These are phyloP conservation scores for Candida pseudofarinosa DNA, from an alignment of 805 yeast genomes.

Conservation along the genomic window DNA sequence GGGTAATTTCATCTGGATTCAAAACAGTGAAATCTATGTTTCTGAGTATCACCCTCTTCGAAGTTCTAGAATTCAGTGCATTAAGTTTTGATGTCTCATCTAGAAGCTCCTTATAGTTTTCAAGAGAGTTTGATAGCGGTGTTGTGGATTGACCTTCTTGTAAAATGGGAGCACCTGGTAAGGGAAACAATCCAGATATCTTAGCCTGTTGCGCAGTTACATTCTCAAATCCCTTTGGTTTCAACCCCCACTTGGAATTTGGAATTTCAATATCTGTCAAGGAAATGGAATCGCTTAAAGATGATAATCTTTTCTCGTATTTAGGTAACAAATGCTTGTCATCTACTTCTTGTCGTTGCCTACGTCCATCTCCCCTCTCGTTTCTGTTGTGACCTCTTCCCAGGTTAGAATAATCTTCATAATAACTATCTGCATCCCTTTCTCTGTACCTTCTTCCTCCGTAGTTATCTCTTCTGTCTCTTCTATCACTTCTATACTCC, in stretches of 20 bases:
- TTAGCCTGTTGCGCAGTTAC: constrained; percentile 76
- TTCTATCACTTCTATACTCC: neutral
- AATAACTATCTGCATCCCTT: constrained; percentile 1
- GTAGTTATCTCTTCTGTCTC: neutral
- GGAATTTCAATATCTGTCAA: constrained; percentile 49
- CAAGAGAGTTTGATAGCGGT: constrained; percentile 6
- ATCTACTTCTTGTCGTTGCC: constrained; percentile 1
- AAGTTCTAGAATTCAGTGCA: constrained; percentile 33
- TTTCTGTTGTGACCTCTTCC: neutral
- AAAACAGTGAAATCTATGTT: constrained; percentile 29
- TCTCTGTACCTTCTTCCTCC: neutral
- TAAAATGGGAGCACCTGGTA: constrained; percentile 57
- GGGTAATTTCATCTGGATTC: constrained; percentile 37
- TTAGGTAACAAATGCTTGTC: constrained; percentile 7
- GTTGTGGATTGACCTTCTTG: constrained; percentile 20
- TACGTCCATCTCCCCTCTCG: constrained; percentile 1
- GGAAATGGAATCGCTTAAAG: constrained; percentile 38
- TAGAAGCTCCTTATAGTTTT: constrained; percentile 27
- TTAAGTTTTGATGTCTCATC: constrained; percentile 33
- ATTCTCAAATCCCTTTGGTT: constrained; percentile 69
- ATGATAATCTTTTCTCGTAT: constrained; percentile 22
- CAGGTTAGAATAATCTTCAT: neutral
- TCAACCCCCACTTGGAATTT: constrained; percentile 64
- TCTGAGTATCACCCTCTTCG: constrained; percentile 28
- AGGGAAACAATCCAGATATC: constrained; percentile 71